These are phyloP conservation scores for Trichosporon ovoides DNA, from an alignment of 1,284 basidiomycete genomes.

Conservation along the genomic window DNA sequence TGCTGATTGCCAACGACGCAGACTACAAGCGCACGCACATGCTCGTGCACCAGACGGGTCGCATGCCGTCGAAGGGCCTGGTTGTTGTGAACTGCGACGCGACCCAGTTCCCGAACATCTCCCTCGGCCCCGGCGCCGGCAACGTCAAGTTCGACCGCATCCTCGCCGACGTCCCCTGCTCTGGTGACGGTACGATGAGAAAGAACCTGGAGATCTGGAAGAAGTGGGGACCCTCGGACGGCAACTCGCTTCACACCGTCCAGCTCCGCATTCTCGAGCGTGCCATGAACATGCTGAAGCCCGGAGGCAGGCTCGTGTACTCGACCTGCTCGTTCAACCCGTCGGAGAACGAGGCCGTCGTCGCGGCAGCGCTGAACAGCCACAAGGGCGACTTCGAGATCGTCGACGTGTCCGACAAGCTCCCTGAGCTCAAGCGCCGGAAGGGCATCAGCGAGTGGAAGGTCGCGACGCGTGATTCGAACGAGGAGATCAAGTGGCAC, in stretches of 20 bases:
- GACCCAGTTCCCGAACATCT: conserved; percentile 67
- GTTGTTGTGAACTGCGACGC: conserved; percentile 97
- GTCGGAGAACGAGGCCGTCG: conserved; percentile 94
- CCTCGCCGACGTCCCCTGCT: conserved; percentile 91
- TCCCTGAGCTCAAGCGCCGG: conserved; percentile 68
- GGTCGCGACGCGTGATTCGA: conserved; percentile 49
- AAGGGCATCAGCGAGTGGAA: conserved; percentile 73
- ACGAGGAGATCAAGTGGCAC: conserved; percentile 3
- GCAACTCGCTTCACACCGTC: conserved; percentile 84
- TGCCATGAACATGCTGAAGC: conserved; percentile 83
- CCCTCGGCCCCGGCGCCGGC: conserved; percentile 42
- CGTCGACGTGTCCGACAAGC: conserved; percentile 66
- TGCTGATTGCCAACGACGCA: conserved; percentile 50
- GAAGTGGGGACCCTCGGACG: conserved; percentile 81
- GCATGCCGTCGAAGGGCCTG: conserved; percentile 84
- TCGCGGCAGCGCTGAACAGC: conserved; percentile 72
- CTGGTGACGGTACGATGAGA: conserved; percentile 90
- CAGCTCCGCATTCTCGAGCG: conserved; percentile 89
- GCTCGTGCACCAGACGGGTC: conserved; percentile 94
- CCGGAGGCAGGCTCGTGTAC: conserved; percentile 87
- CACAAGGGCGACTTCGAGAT: conserved; percentile 77
- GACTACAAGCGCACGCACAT: conserved; percentile 94
- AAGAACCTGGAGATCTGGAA: conserved; percentile 97
- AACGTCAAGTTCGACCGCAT: conserved; percentile 84
- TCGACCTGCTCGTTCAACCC: conserved; percentile 98